A percentile compares a stretch with the other conserved stretches of the same genome.
Evolutionary conservation across 768 basidiomycete species (phyloP).

Genomic region (Epithele typhae): DNA sequence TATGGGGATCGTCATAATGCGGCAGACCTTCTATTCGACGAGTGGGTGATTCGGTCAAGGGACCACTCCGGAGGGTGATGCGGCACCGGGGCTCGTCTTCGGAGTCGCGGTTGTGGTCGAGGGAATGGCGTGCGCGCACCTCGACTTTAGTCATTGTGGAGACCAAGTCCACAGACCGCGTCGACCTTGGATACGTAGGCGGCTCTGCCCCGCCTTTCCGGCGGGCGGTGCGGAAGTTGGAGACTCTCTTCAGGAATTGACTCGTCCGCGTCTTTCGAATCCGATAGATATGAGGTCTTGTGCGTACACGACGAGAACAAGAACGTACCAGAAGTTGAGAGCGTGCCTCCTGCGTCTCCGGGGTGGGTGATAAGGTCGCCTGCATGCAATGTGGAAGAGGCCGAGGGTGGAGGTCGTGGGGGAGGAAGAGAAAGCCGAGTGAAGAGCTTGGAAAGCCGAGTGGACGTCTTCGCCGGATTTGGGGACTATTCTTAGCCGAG

Average conservation of each 20-base stretch:
- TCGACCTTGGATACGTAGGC: constrained; percentile 8
- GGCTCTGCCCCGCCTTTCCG: constrained; percentile 13
- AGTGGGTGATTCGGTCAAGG: background rate
- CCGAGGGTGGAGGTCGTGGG: no score
- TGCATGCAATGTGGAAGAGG: no score
- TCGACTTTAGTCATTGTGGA: constrained; percentile 14
- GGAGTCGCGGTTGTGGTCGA: constrained; percentile 11
- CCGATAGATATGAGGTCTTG: no score
- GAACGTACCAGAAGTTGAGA: no score
- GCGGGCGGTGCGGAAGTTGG: constrained; percentile 11
- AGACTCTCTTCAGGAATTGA: constrained; percentile 25
- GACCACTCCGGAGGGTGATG: constrained; percentile 1
- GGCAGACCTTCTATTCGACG: constrained; percentile 1
- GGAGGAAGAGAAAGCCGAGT: no score
- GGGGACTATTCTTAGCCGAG: no score
- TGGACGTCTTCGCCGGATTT: no score
- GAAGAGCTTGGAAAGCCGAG: no score
- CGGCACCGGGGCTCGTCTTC: constrained; percentile 6
- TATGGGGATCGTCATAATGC: background rate
- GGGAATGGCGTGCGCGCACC: constrained; percentile 10
- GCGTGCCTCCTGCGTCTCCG: no score
- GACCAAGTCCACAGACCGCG: constrained; percentile 22
- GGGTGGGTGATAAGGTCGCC: no score
- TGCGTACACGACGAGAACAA: no score
- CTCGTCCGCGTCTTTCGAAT: constrained; percentile 25